Percentiles rank a stretch among this genome's conserved stretches.
Evolutionary conservation across 2,329 filamentous ascomycete genomes (phyloP).

Genomic region (Ambrosiella cleistominuta): DNA sequence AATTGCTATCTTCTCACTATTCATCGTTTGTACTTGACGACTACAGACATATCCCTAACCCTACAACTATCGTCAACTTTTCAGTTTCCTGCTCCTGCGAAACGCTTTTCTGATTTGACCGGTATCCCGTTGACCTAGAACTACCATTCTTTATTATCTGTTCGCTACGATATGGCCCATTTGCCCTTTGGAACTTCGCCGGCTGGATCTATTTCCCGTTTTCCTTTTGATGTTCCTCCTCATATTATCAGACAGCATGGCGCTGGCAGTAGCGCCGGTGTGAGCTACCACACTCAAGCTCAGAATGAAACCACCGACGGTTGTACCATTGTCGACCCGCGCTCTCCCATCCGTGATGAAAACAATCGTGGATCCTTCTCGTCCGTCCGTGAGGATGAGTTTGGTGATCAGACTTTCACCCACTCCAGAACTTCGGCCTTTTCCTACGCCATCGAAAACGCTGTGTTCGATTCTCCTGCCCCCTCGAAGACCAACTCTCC

Average conservation of each 20-base stretch:
- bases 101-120: background rate
- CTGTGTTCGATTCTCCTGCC: constrained; percentile 31
- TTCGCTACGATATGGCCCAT: constrained; percentile 11
- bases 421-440: constrained; percentile 45
- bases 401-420: constrained; percentile 44
- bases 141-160: background rate
- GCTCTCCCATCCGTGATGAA: constrained; percentile 4
- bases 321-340: background rate
- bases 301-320: background rate
- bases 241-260: background rate
- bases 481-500: constrained; percentile 32
- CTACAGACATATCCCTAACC: background rate
- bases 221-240: constrained; percentile 3
- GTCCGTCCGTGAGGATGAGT: constrained; percentile 42
- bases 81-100: background rate
- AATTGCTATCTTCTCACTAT: too few species aligned
- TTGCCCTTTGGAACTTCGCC: constrained; percentile 1
- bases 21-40: background rate
- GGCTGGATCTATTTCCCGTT: constrained; percentile 6
- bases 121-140: background rate
- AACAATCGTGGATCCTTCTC: constrained; percentile 38
- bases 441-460: constrained; percentile 30
- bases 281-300: background rate
- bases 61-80: background rate
- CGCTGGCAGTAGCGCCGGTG: background rate